Evolutionary conservation across 148 eudicot species (phyloP), one percentile per base, ranked within the genome.

Genomic region (Camellia granthamiana): DNA sequence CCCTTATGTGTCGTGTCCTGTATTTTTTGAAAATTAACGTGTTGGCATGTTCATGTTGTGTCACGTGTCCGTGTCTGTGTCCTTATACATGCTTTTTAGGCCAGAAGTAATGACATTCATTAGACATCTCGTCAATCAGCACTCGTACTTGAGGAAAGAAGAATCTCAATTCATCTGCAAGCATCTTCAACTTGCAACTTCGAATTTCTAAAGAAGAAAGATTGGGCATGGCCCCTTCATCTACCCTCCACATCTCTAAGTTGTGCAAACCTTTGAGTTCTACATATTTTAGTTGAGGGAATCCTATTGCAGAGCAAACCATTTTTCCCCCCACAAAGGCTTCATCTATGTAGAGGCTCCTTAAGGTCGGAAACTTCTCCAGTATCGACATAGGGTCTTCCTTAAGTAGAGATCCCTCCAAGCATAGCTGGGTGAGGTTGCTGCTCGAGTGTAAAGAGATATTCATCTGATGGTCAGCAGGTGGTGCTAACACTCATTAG

Each of bases 301-400:
- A 89, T 13, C 91, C 87, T 14, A 5, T 44, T 14, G 77, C 41
- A 70, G 87, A 80, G 38, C 38, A 30, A 30, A 30, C 38, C 38
- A 30, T 30, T 30, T 30, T 30, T 30, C 1, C 38, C 38, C 90
- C 91, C 46, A 60, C 72, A 77, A 79, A 85, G 18, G 86, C 81
- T 38, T 85, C 69, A 66, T 77, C 82, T 4, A 85, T 49, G 55
- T 77, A 58, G 42, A 89, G 86, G n/a, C 82, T 82, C 13, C 69
- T 55, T 42, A 89, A 44, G 21, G 6, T 76, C 0, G 86, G 84
- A 41, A 89, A 84, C 81, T 76, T 87, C 82, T 84, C 89, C 9
- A 89, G 64, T 30, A 74, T 74, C 0, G 83, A 76, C 90, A 89
- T 84, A 1, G 87, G 87, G 42, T 87, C 90, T 59, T 80, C 74